Conservation (phyloP, 352 stramenopile genomes). For the Phytophthora constricta region DNA sequence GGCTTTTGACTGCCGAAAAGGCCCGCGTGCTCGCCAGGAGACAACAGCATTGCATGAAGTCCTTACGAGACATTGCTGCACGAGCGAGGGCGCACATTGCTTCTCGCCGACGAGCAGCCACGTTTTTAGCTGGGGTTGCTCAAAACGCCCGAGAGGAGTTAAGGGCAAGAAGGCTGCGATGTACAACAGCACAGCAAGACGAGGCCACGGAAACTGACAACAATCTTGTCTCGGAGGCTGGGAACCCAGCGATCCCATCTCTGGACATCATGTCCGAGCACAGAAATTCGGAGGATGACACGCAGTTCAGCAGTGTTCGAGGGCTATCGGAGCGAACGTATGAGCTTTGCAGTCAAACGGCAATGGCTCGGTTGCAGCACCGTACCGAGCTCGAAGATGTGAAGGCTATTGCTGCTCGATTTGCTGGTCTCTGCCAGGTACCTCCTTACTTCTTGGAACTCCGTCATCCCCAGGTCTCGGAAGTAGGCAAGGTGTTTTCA, state of each 20-base stretch:
- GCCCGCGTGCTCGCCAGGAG: conserved; percentile 52
- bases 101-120: conserved; percentile 29
- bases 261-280: neutral
- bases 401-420: conserved; percentile 36
- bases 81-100: conserved; percentile 38
- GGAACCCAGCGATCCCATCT: neutral
- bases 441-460: conserved; percentile 16
- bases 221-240: neutral
- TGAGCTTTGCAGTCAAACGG: conserved; percentile 21
- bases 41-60: conserved; percentile 56
- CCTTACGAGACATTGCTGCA: conserved; percentile 50
- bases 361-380: conserved; percentile 29
- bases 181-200: conserved; percentile 7
- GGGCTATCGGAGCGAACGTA: conserved; percentile 27
- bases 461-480: neutral
- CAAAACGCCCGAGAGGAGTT: conserved; percentile 33
- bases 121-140: conserved; percentile 29
- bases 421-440: conserved; percentile 42
- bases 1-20: conserved; percentile 53
- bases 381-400: conserved; percentile 39
- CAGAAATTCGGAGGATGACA: conserved; percentile 1
- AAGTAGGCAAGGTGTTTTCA: conserved; percentile 1
- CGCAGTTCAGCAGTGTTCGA: too few relatives aligned
- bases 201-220: neutral
- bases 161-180: conserved; percentile 17